phyloP scores from a whole-genome alignment of 306 rosid species.

The Lupinus albus region DNA sequence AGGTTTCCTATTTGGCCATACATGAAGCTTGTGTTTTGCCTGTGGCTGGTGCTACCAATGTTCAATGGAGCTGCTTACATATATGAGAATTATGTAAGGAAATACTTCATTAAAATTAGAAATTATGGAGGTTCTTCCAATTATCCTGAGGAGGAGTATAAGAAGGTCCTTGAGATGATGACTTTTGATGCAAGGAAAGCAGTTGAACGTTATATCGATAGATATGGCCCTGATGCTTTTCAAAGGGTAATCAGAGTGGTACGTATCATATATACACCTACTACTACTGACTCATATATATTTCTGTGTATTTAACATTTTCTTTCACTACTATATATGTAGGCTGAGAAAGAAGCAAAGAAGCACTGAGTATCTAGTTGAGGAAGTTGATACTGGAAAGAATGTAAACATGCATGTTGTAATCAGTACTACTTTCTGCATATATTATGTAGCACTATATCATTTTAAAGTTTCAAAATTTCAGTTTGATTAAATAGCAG shows the following conservation, averaged over 20 bases:
- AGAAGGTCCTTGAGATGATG: constrained; percentile 80
- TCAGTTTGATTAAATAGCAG: not conserved
- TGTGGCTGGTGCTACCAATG: constrained; percentile 83
- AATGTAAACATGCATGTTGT: too few species aligned
- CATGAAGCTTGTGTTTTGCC: constrained; percentile 71
- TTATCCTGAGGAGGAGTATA: constrained; percentile 60
- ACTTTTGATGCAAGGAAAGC: constrained; percentile 76
- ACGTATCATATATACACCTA: constrained; percentile 24
- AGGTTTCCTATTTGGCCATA: constrained; percentile 90
- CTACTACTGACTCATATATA: constrained; percentile 7
- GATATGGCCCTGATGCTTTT: too few species aligned
- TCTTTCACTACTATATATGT: constrained; percentile 36
- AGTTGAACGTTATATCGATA: constrained; percentile 72
- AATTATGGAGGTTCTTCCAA: constrained; percentile 42
- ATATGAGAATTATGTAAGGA: constrained; percentile 70
- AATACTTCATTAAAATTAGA: constrained; percentile 59
- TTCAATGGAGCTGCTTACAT: constrained; percentile 94
- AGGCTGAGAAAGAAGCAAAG: constrained; percentile 91
- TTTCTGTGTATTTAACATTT: constrained; percentile 11
- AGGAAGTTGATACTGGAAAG: not conserved
- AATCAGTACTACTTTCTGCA: not conserved
- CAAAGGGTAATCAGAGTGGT: constrained; percentile 75
- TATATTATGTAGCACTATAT: not conserved
- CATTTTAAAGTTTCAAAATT: not conserved
- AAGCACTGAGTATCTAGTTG: constrained; percentile 50